Evolutionary conservation across 306 rosid genomes (phyloP).

Genomic region (Cucumis melo): DNA sequence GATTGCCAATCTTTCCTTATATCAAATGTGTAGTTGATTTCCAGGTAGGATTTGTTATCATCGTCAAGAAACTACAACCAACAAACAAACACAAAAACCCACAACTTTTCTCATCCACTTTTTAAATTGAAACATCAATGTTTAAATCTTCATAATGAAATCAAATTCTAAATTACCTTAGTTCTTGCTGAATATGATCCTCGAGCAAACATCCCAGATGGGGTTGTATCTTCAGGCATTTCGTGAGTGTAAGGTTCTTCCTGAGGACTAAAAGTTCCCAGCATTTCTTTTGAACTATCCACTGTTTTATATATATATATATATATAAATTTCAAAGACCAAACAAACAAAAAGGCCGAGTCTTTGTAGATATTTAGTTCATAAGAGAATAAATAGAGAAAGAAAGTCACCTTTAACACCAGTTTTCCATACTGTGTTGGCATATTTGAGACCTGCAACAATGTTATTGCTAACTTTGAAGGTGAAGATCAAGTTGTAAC

Average conservation of each 20-base stretch:
- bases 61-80: constrained; percentile 46
- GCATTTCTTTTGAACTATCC: constrained; percentile 76
- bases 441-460: constrained; percentile 91
- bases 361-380: neutral
- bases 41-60: constrained; percentile 63
- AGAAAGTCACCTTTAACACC: constrained; percentile 47
- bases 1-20: constrained; percentile 52
- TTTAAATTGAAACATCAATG: neutral
- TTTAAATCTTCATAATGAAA: neutral
- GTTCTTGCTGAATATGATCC: constrained; percentile 76
- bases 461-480: constrained; percentile 74
- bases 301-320: constrained; percentile 20
- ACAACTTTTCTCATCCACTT: neutral
- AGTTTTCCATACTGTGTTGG: constrained; percentile 88
- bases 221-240: constrained; percentile 87
- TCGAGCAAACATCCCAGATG: constrained; percentile 88
- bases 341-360: neutral
- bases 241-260: constrained; percentile 61
- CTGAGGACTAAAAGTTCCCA: constrained; percentile 92
- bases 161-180: constrained; percentile 31
- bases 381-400: neutral
- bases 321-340: neutral
- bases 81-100: neutral
- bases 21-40: constrained; percentile 62
- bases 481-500: constrained; percentile 58